These are phyloP conservation scores for Casuarina equisetifolia DNA, from an alignment of 306 rosid genomes.

Conservation along the genomic window DNA sequence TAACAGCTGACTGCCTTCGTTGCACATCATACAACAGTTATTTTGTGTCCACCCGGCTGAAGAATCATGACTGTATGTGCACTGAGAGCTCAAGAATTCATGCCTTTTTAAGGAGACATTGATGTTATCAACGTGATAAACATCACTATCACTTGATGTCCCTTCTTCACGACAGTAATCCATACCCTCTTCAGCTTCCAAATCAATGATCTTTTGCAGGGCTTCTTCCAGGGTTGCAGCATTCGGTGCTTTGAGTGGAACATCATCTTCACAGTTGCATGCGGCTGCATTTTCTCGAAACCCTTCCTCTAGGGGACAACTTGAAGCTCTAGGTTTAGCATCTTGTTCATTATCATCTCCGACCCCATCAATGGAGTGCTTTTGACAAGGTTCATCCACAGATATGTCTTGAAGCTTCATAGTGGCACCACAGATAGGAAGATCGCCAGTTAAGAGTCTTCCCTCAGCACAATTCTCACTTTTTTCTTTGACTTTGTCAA, in stretches of 20 bases:
- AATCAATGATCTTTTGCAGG: conserved; percentile 32
- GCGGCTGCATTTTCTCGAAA: conserved; percentile 14
- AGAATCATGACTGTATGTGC: conserved; percentile 28
- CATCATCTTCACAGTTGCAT: conserved; percentile 29
- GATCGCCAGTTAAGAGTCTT: conserved; percentile 21
- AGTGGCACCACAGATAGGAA: background rate
- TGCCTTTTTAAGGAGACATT: conserved; percentile 43
- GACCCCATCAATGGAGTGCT: conserved; percentile 11
- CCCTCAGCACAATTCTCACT: conserved; percentile 23
- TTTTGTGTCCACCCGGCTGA: conserved; percentile 24
- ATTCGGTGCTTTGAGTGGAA: conserved; percentile 25
- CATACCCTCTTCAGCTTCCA: conserved; percentile 33
- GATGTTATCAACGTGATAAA: conserved; percentile 32
- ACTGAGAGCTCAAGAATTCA: conserved; percentile 44
- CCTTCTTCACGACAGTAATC: conserved; percentile 31
- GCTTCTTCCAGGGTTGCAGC: conserved; percentile 25
- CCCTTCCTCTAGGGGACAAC: conserved; percentile 17
- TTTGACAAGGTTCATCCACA: conserved; percentile 6
- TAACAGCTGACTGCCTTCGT: conserved; percentile 57
- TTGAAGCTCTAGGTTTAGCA: conserved; percentile 24
- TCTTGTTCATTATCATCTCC: conserved; percentile 12
- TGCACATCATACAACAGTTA: conserved; percentile 50
- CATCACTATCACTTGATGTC: conserved; percentile 35
- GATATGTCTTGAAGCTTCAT: background rate
- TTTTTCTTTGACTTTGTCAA: conserved; percentile 17